Percentiles rank a stretch among this genome's conserved stretches.
phyloP scores from a whole-genome alignment of 768 basidiomycete species.

The Lactifluus volemus region DNA sequence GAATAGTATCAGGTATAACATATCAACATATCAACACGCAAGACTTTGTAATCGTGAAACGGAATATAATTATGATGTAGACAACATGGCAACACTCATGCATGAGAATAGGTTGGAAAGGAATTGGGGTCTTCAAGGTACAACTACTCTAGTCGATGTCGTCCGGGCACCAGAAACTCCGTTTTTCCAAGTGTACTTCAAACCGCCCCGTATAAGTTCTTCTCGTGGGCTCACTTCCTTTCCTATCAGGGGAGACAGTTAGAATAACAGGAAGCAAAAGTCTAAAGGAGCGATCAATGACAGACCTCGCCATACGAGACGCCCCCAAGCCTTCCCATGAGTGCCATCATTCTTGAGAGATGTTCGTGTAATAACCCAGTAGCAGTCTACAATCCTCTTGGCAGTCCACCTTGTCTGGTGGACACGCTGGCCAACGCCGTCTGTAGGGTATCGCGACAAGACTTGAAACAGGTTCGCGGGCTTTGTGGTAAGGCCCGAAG shows the following conservation, averaged over 20 bases:
- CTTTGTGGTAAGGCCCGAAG: constrained; percentile 48
- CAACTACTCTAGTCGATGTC: background rate
- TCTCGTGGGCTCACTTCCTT: constrained; percentile 50
- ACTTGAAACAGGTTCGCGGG: constrained; percentile 65
- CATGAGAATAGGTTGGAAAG: background rate
- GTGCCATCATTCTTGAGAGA: constrained; percentile 62
- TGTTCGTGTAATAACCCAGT: constrained; percentile 68
- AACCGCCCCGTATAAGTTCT: constrained; percentile 55
- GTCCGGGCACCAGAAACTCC: constrained; percentile 36
- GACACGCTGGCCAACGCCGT: constrained; percentile 59
- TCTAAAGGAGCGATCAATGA: constrained; percentile 3
- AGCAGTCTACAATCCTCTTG: constrained; percentile 59
- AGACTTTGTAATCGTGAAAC: no score
- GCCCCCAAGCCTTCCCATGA: constrained; percentile 81
- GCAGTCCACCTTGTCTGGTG: constrained; percentile 66
- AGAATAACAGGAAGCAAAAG: background rate
- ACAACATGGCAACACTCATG: background rate
- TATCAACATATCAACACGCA: no score
- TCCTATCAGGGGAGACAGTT: constrained; percentile 32
- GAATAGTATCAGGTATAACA: no score
- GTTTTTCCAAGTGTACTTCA: constrained; percentile 68
- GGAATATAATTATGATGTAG: no score
- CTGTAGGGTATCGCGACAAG: constrained; percentile 56
- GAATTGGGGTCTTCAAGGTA: background rate
- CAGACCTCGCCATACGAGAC: constrained; percentile 71